Evolutionary conservation across 805 yeast genomes (phyloP).

Genomic region (Pichia eremophila): DNA sequence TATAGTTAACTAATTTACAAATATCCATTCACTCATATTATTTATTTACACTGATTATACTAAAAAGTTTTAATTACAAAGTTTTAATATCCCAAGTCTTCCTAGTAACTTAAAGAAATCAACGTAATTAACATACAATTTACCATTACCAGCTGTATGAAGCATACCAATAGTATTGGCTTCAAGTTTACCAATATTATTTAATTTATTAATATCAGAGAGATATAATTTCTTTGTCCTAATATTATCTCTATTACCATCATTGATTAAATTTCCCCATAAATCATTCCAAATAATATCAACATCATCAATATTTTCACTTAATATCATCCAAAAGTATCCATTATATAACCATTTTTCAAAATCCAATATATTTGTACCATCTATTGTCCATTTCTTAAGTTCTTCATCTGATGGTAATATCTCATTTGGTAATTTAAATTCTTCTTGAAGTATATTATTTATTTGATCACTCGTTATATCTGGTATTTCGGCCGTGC

Average conservation of each 20-base stretch:
- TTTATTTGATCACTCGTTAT: conserved; percentile 25
- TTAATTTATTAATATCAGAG: conserved; percentile 27
- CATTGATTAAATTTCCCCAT: neutral
- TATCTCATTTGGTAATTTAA: conserved; percentile 6
- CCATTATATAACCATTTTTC: conserved; percentile 34
- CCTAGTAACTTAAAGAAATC: conserved; percentile 41
- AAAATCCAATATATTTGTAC: conserved; percentile 35
- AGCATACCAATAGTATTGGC: conserved; percentile 32
- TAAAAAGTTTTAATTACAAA: neutral
- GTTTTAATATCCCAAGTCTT: conserved; percentile 1
- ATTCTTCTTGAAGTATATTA: neutral
- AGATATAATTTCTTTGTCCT: conserved; percentile 23
- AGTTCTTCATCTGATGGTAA: neutral
- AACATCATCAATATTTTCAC: conserved; percentile 24
- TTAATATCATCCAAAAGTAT: conserved; percentile 31
- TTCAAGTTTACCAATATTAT: conserved; percentile 24
- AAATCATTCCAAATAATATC: conserved; percentile 35
- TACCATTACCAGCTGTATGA: conserved; percentile 32
- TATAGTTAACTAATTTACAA: neutral
- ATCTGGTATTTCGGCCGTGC: conserved; percentile 28
- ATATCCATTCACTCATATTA: neutral
- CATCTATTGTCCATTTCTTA: conserved; percentile 11
- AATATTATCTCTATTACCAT: neutral
- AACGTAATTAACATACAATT: conserved; percentile 28
- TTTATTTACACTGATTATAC: too few species aligned